Evolutionary conservation across 352 stramenopile species (phyloP), one percentile per base, ranked within the genome.

Genomic region (Achlya hypogyna): DNA sequence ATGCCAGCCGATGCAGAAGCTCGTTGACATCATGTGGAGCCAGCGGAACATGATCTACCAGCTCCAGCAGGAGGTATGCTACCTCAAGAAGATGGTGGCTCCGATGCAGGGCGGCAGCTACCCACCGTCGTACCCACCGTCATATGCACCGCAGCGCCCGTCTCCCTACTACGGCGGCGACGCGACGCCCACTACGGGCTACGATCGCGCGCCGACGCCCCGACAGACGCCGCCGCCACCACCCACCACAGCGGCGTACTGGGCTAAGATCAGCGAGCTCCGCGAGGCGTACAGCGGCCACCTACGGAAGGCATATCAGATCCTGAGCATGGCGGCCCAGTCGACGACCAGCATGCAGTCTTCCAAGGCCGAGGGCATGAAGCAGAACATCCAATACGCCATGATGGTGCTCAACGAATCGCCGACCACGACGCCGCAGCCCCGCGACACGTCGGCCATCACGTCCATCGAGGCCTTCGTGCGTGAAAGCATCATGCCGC

Each of bases 401-500:
- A 77, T 90, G 54, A 76, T 76, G 31, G 79, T 95, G 16, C 47
- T 95, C 45, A 77, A 79, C 16, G 79, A 88, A 59, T 25, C 43
- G 22, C 16, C 51, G 9, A 71, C 71, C 16, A 78, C 72, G n/a
- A 73, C 67, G 40, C 51, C 76, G 1, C 80, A 88, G 53, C 79
- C 81, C 16, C 74, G 82, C 10, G 79, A 85, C 10, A 71, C 88
- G 23, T 77, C 91, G 32, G 78, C 92, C 34, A 66, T 95, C 9
- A 75, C 76, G 23, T 88, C 86, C 10, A 93, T 95, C 34, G 86
- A 95, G 60, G 74, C 75, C 22, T 95, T 95, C 32, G 88, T 95
- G 40, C 73, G 85, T 47, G 84, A 77, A 51, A 90, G 82, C 2
- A 82, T 95, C 27, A 67, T 87, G 29, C 84, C 86, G 20, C 91